phyloP scores from a whole-genome alignment of 768 basidiomycete genomes.

The Pleurotus cornucopiae region DNA sequence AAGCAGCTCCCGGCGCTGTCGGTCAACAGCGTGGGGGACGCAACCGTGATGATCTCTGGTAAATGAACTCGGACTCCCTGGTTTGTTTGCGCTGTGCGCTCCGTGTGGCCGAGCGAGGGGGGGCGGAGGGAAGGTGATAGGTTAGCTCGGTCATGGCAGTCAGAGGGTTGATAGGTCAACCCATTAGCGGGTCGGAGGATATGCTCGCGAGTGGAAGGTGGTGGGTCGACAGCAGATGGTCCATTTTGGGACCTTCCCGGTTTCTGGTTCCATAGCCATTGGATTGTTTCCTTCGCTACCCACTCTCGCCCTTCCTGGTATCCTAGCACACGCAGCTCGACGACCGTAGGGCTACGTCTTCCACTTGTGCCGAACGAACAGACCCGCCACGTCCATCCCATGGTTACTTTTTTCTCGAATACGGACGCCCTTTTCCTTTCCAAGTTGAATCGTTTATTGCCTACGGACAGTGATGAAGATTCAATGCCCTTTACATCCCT shows the following conservation, averaged over 20 bases:
- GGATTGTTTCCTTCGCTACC: background rate
- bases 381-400: slow-evolving; percentile 2
- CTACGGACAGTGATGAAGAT: slow-evolving; percentile 12
- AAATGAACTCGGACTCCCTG: slow-evolving; percentile 27
- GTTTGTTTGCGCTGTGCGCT: slow-evolving; percentile 34
- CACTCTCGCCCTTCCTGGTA: slow-evolving; percentile 19
- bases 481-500: slow-evolving; percentile 26
- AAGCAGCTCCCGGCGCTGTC: slow-evolving; percentile 46
- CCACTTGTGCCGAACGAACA: slow-evolving; percentile 6
- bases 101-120: slow-evolving; percentile 41
- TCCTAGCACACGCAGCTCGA: slow-evolving; percentile 18
- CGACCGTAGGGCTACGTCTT: slow-evolving; percentile 20
- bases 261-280: background rate
- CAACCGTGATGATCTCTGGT: slow-evolving; percentile 55
- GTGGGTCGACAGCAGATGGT: slow-evolving; percentile 9
- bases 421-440: slow-evolving; percentile 79
- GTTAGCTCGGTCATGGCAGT: slow-evolving; percentile 23
- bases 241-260: background rate
- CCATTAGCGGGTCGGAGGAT: background rate
- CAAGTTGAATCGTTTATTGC: slow-evolving; percentile 27
- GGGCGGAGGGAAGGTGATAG: slow-evolving; percentile 44
- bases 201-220: background rate
- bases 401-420: slow-evolving; percentile 25
- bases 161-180: slow-evolving; percentile 14
- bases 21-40: slow-evolving; percentile 41